phyloP scores from a whole-genome alignment of 2,329 filamentous ascomycete species.

The Fusarium buharicum region DNA sequence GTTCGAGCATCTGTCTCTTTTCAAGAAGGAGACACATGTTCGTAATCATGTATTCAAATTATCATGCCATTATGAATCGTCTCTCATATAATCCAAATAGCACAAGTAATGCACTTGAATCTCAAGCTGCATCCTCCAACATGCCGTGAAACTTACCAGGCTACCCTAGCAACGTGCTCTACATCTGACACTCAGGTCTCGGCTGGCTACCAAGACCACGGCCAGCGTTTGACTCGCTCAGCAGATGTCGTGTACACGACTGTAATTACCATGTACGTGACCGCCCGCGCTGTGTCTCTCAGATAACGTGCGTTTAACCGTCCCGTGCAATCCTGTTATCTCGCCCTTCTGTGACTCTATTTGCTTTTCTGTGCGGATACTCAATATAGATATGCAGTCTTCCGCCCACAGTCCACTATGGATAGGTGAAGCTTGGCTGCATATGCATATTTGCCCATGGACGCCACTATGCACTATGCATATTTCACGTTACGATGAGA shows the following conservation, averaged over 20 bases:
- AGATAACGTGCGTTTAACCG: background rate
- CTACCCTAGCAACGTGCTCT: constrained; percentile 29
- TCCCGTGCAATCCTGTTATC: background rate
- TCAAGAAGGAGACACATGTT: background rate
- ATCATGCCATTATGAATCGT: background rate
- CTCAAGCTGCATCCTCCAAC: background rate
- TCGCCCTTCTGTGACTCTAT: background rate
- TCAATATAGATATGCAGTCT: constrained; percentile 14
- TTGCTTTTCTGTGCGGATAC: background rate
- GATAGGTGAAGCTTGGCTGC: constrained; percentile 3
- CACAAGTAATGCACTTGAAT: background rate
- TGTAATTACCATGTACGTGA: constrained; percentile 8
- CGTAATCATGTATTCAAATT: background rate
- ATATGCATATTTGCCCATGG: constrained; percentile 10
- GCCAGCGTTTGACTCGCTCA: constrained; percentile 24
- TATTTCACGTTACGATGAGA: background rate
- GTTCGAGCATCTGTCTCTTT: background rate
- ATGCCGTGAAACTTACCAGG: constrained; percentile 11
- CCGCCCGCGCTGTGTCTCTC: constrained; percentile 12
- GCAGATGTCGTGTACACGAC: constrained; percentile 20
- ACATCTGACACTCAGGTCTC: constrained; percentile 38
- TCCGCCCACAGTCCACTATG: constrained; percentile 4
- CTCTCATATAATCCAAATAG: background rate
- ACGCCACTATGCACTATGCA: constrained; percentile 14
- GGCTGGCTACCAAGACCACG: constrained; percentile 30